Evolutionary conservation across 768 basidiomycete species (phyloP).

Genomic region (Lentinula aciculospora): DNA sequence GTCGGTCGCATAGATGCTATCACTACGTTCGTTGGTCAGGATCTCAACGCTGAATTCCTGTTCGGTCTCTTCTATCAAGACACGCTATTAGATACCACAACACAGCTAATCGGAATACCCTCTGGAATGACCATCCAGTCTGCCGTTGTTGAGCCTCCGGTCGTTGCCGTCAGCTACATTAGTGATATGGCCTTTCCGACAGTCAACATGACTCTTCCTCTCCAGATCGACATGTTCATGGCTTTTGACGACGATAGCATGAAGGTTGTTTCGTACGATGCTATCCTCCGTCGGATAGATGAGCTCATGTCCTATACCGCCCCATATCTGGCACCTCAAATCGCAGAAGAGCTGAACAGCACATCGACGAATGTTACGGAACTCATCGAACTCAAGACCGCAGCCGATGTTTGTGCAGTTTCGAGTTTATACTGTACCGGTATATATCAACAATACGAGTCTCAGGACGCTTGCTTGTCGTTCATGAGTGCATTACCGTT

Average conservation of each 20-base stretch:
- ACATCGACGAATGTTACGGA: neutral
- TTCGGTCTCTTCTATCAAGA: constrained; percentile 1
- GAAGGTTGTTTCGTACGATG: constrained; percentile 8
- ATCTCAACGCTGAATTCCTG: constrained; percentile 6
- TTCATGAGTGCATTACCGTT: constrained; percentile 1
- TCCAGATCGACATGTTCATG: constrained; percentile 8
- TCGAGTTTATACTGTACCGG: constrained; percentile 5
- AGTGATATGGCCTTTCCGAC: constrained; percentile 2
- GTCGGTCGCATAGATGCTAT: neutral
- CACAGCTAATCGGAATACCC: constrained; percentile 7
- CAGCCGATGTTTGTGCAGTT: constrained; percentile 7
- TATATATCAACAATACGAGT: constrained; percentile 4
- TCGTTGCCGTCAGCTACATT: constrained; percentile 3
- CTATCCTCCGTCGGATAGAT: neutral
- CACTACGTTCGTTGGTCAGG: constrained; percentile 4
- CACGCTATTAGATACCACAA: constrained; percentile 1
- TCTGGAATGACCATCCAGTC: neutral
- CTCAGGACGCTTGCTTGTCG: neutral
- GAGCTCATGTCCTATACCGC: constrained; percentile 1
- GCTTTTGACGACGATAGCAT: constrained; percentile 5
- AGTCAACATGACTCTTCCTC: constrained; percentile 4
- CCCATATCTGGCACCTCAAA: constrained; percentile 3
- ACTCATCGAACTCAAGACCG: constrained; percentile 2
- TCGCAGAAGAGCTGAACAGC: constrained; percentile 2
- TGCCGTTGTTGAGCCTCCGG: constrained; percentile 4